Percentiles rank a stretch among this genome's conserved stretches.
phyloP scores from a whole-genome alignment of 768 basidiomycete genomes.

The Punctularia strigosozonata region DNA sequence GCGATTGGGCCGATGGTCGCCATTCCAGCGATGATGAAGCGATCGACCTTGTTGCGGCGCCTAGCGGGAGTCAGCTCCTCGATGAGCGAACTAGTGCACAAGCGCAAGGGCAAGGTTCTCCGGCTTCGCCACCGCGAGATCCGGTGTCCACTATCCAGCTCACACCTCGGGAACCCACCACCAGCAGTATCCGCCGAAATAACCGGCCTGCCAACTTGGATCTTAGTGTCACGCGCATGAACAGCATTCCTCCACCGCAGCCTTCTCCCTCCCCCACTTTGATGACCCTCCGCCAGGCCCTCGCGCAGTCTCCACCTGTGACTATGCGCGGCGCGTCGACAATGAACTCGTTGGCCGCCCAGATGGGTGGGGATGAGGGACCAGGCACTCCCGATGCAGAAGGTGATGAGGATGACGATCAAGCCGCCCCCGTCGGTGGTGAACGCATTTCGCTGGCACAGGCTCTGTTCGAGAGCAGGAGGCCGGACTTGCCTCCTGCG shows the following conservation, averaged over 20 bases:
- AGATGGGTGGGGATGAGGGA: too few species aligned
- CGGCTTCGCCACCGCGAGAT: conserved; percentile 10
- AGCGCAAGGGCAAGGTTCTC: conserved; percentile 21
- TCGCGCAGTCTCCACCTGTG: conserved; percentile 33
- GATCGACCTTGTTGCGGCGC: conserved; percentile 69
- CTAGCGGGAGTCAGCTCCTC: conserved; percentile 69
- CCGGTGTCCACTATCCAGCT: not conserved
- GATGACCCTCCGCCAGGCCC: conserved; percentile 52
- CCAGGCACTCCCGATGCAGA: conserved; percentile 29
- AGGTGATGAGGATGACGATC: conserved; percentile 32
- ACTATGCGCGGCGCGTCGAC: too few species aligned
- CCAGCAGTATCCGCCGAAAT: conserved; percentile 22
- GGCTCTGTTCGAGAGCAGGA: conserved; percentile 66
- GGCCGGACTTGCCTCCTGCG: conserved; percentile 61
- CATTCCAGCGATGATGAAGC: conserved; percentile 76
- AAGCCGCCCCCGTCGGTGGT: conserved; percentile 15
- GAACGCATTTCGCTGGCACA: conserved; percentile 65
- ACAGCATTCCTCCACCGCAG: conserved; percentile 19
- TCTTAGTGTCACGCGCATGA: conserved; percentile 22
- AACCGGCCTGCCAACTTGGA: conserved; percentile 67
- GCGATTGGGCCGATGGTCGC: conserved; percentile 56
- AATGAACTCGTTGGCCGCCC: too few species aligned
- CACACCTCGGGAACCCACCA: not conserved
- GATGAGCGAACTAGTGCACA: conserved; percentile 73
- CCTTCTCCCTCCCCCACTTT: conserved; percentile 56